Percentiles rank a stretch among this genome's conserved stretches.
These are phyloP conservation scores for Lachancea fermentati DNA, from an alignment of 805 yeast species.

Conservation along the genomic window DNA sequence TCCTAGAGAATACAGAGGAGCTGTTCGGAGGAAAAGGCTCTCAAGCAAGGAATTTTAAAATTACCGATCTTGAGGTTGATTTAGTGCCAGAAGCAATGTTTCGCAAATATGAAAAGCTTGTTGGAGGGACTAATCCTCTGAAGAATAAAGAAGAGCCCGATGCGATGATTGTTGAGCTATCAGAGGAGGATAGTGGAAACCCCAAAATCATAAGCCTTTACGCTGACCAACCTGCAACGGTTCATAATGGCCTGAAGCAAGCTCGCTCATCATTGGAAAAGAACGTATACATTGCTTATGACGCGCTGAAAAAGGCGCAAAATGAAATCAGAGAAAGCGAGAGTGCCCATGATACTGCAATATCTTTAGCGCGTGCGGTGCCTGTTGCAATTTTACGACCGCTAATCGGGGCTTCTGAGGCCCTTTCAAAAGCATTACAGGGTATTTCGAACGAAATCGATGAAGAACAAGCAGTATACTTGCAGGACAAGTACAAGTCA, in stretches of 20 bases:
- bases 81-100: constrained; percentile 23
- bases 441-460: constrained; percentile 82
- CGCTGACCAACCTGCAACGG: constrained; percentile 73
- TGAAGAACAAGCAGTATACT: constrained; percentile 50
- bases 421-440: constrained; percentile 71
- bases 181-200: constrained; percentile 16
- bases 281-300: constrained; percentile 60
- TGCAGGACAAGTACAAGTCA: constrained; percentile 61
- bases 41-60: constrained; percentile 35
- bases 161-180: constrained; percentile 26
- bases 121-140: constrained; percentile 32
- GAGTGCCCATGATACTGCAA: constrained; percentile 59
- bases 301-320: constrained; percentile 55
- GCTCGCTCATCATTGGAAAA: constrained; percentile 71
- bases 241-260: constrained; percentile 65
- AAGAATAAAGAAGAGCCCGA: constrained; percentile 29
- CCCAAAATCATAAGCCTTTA: constrained; percentile 57
- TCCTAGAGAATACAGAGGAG: constrained; percentile 76
- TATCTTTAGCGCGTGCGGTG: constrained; percentile 64
- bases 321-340: constrained; percentile 54
- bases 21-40: constrained; percentile 71
- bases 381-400: constrained; percentile 82
- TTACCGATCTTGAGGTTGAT: constrained; percentile 16
- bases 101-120: constrained; percentile 26
- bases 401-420: constrained; percentile 88